Base-by-base conservation (phyloP, 805 yeast genomes). In the Metschnikowia hibisci region DNA sequence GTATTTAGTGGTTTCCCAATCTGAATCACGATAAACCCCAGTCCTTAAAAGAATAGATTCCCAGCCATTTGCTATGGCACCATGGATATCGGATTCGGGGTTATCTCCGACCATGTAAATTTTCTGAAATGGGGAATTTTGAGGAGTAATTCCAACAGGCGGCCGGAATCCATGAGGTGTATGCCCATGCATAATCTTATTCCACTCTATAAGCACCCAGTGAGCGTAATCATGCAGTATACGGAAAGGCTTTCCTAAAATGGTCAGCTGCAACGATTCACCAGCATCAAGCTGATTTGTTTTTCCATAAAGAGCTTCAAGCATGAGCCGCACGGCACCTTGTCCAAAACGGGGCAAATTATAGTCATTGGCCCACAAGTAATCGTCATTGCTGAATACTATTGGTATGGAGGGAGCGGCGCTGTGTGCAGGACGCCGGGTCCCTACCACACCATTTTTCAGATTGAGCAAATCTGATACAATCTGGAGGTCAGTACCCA, bases 61-160 rank as follows among this genome's bases (percentile, higher is more conserved):
- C 98, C 98, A 93, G 3, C 96, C 96, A 58, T 82, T 81, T 39
- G 70, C 68, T 54, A 84, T 82, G 5, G 96, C 99, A 0, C 99
- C 99, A 43, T 75, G 74, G 42, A 93, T 93, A 60, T 93, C 99
- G 39, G 89, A 79, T 23, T 83, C 93, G 4, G 97, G 98, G 62
- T 93, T 93, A 64, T 93, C 99, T 23, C 99, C 99, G 28, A 93
- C 87, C 99, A 93, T 93, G 65, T 74, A 90, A 2, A 93, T 84
- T n/a, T 74, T 63, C 29, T 70, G 66, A 53, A 84, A 66, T 6
- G 70, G 70, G 34, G 64, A 51, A 14, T 48, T 44, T 13, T 22
- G 40, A 1, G 70, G 69, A 2, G 72, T 51, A n/a, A 51, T 53
- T 23, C 77, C 74, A 42, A 81, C 61, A 15, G 55, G 57, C 1